A percentile compares a stretch with the other conserved stretches of the same genome.
Conservation (phyloP, 352 stramenopile genomes). For the Phytophthora sp. region DNA sequence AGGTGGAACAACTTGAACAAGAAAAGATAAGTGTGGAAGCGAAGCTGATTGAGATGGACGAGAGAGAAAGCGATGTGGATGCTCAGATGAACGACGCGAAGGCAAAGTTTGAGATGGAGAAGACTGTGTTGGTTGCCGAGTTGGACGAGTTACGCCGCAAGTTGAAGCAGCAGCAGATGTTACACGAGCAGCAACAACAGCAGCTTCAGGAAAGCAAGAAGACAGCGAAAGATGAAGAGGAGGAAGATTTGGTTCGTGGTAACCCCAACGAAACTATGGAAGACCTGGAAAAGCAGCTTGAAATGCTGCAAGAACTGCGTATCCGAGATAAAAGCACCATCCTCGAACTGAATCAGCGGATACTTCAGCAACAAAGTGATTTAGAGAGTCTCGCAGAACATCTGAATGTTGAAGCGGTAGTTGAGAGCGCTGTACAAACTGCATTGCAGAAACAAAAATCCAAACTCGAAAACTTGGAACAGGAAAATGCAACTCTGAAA, state of each 20-base stretch:
- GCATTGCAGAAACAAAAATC: slow-evolving; percentile 41
- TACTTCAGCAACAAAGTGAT: slow-evolving; percentile 66
- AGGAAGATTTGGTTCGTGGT: slow-evolving; percentile 2
- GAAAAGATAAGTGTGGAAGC: slow-evolving; percentile 63
- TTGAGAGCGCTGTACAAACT: slow-evolving; percentile 39
- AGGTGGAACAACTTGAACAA: slow-evolving; percentile 54
- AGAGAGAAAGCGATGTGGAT: slow-evolving; percentile 66
- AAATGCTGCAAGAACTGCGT: slow-evolving; percentile 70
- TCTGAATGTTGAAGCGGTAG: slow-evolving; percentile 43
- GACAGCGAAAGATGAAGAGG: slow-evolving; percentile 4
- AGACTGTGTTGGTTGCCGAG: slow-evolving; percentile 47
- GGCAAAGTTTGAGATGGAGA: slow-evolving; percentile 65
- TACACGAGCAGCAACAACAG: slow-evolving; percentile 44
- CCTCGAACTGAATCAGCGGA: slow-evolving; percentile 57
- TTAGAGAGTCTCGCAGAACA: slow-evolving; percentile 64
- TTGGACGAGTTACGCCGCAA: slow-evolving; percentile 47
- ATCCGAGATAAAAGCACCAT: slow-evolving; percentile 68
- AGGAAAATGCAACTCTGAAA: slow-evolving; percentile 49
- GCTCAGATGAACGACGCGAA: slow-evolving; percentile 48
- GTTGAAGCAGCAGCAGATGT: slow-evolving; percentile 40
- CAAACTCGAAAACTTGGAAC: slow-evolving; percentile 29
- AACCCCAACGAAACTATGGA: slow-evolving; percentile 21
- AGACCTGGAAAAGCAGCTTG: slow-evolving; percentile 65
- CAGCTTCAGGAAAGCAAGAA: slow-evolving; percentile 27
- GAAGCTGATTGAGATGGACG: slow-evolving; percentile 81